Base-by-base conservation (phyloP, 192 early-diverging fungal species). In the Kappamyces sp. region DNA sequence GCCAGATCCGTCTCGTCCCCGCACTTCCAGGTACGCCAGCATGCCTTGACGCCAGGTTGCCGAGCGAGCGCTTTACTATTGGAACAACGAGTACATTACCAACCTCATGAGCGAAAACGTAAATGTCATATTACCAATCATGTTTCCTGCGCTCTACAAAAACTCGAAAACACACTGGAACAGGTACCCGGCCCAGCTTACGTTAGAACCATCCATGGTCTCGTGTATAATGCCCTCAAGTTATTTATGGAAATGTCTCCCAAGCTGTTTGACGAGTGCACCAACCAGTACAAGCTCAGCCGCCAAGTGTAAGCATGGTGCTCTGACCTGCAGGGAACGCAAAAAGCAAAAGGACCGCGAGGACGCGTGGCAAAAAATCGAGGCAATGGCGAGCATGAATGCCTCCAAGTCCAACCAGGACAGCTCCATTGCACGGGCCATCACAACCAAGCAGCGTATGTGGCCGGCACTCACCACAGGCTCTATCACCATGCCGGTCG, bases 111-210 rank as follows among this genome's bases (percentile, higher is more conserved):
- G 86, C 32, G 93, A 97, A 58, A 94, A 99, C 77, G 88, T 90
- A 32, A 75, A 80, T 42, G 79, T 86, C 35, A 90, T 99, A 44
- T 70, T 99, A 64, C 97, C 97, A 9, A 93, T 99, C 60, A 88
- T 95, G 76, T 95, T 99, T 61, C 83, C 91, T 13, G 86, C 92
- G 5, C 80, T 99, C 32, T 97, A 93, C 66, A 85, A 85, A 33
- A 91, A 96, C 73, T 96, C 94, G 57, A 89, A 93, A 70, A 83
- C 90, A 5, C 97, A 99, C 64, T 99, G 97, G 97, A 98, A 98
- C 77, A 72, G 87, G 89, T 93, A 74, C 46, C 40, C 62, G 10
- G 40, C 3, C 35, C 5, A 40, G 36, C 58, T 54, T 40, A 23
- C 23, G 23, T 7, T 75, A 95, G 83, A 82, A 91, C 90, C 0